Conservation (phyloP, 306 rosid species). For the Cucurbita argyrosperma region DNA sequence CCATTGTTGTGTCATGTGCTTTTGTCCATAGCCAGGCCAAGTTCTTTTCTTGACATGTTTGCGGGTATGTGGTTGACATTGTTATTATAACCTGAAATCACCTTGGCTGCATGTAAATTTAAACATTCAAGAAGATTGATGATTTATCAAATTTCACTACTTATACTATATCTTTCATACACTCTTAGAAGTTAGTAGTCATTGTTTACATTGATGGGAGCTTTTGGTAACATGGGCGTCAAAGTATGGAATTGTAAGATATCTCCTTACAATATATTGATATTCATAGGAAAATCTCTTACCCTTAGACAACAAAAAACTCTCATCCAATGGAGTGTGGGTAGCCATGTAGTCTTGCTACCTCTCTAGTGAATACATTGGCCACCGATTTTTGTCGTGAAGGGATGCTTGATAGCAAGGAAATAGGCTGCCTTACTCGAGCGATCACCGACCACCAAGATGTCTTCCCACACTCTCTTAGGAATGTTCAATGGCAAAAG, state of each 20-base stretch:
- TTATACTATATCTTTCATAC: background rate
- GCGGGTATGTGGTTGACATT: background rate
- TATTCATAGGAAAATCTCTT: too few relatives aligned
- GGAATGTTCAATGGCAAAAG: too few relatives aligned
- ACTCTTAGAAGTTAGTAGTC: background rate
- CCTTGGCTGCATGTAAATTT: slow-evolving; percentile 1
- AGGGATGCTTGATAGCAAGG: too few relatives aligned
- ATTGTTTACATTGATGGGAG: background rate
- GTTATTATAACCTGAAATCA: background rate
- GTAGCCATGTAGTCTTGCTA: too few relatives aligned
- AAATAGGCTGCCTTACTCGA: too few relatives aligned
- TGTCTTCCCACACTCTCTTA: too few relatives aligned
- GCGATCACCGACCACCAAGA: too few relatives aligned
- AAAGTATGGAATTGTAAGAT: background rate
- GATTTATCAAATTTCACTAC: background rate
- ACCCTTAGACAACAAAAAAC: too few relatives aligned
- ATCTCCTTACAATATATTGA: too few relatives aligned
- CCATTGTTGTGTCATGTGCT: background rate
- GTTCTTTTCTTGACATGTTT: background rate
- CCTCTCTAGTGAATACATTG: too few relatives aligned
- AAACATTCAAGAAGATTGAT: background rate
- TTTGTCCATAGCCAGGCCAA: background rate
- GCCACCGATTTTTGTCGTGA: too few relatives aligned
- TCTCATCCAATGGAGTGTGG: too few relatives aligned
- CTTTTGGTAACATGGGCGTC: background rate